Conservation (phyloP, 83 land plant species). For the Picea abies region DNA sequence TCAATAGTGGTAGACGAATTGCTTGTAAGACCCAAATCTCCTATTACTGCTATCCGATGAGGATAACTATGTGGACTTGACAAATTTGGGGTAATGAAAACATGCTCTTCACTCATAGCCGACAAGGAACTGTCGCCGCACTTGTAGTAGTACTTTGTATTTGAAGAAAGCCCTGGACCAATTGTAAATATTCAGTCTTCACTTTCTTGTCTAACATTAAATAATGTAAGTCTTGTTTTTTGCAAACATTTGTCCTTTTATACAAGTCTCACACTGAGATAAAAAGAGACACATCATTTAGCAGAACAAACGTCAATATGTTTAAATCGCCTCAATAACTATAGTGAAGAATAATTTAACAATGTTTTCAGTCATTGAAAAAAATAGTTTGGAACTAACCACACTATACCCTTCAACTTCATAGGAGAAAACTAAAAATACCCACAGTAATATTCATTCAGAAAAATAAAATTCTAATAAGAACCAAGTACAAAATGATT, state of each 20-base stretch:
- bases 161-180: slow-evolving; percentile 50
- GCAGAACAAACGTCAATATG: background rate
- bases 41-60: slow-evolving; percentile 66
- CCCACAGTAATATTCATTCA: background rate
- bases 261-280: background rate
- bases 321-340: background rate
- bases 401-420: background rate
- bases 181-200: background rate
- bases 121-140: slow-evolving; percentile 73
- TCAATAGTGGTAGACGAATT: slow-evolving; percentile 78
- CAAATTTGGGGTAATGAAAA: slow-evolving; percentile 53
- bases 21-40: slow-evolving; percentile 89
- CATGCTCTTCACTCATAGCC: slow-evolving; percentile 73
- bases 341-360: background rate
- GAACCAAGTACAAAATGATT: background rate
- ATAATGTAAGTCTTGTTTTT: background rate
- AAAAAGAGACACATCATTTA: background rate
- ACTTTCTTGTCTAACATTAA: background rate
- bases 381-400: too few relatives aligned
- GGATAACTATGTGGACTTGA: slow-evolving; percentile 63
- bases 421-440: background rate
- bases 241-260: background rate
- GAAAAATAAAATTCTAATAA: background rate
- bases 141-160: slow-evolving; percentile 66
- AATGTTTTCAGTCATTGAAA: background rate